These are phyloP conservation scores for Ziziphus jujuba DNA, from an alignment of 306 rosid genomes.

Conservation along the genomic window DNA sequence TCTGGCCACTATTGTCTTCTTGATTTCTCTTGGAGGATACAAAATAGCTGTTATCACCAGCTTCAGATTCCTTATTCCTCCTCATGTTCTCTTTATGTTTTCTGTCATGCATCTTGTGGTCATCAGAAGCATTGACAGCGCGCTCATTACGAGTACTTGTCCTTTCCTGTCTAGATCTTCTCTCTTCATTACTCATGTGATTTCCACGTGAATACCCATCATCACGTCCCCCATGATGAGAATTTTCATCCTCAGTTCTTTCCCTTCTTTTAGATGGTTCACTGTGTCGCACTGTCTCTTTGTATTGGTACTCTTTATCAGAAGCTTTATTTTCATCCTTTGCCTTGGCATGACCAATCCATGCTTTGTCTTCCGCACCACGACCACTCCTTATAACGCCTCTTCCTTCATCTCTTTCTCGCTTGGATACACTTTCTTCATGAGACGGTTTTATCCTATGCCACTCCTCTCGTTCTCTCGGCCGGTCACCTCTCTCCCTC, in stretches of 20 bases:
- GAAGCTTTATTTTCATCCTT: slow-evolving; percentile 72
- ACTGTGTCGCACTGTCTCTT: slow-evolving; percentile 61
- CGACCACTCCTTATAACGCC: slow-evolving; percentile 68
- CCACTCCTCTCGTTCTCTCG: slow-evolving; percentile 92
- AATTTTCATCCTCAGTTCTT: slow-evolving; percentile 64
- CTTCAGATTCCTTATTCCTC: slow-evolving; percentile 73
- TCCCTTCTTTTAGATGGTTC: slow-evolving; percentile 84
- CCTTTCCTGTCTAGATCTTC: slow-evolving; percentile 75
- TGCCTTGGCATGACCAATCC: slow-evolving; percentile 67
- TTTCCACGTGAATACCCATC: slow-evolving; percentile 63
- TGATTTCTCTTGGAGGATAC: slow-evolving; percentile 66
- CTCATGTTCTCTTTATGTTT: slow-evolving; percentile 66
- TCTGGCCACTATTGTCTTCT: slow-evolving; percentile 65
- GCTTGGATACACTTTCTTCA: slow-evolving; percentile 74
- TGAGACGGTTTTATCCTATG: slow-evolving; percentile 71
- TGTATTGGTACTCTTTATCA: slow-evolving; percentile 71
- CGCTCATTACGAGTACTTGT: slow-evolving; percentile 75
- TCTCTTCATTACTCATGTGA: slow-evolving; percentile 65
- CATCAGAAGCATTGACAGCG: slow-evolving; percentile 60
- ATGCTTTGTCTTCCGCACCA: slow-evolving; percentile 71
- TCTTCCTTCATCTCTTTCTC: slow-evolving; percentile 85
- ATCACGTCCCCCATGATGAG: slow-evolving; percentile 70
- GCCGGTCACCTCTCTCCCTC: slow-evolving; percentile 83
- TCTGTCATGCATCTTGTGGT: slow-evolving; percentile 62
- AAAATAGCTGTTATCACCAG: slow-evolving; percentile 46